These are phyloP conservation scores for Tricharina praecox DNA, from an alignment of 495 filamentous ascomycete genomes.

Conservation along the genomic window DNA sequence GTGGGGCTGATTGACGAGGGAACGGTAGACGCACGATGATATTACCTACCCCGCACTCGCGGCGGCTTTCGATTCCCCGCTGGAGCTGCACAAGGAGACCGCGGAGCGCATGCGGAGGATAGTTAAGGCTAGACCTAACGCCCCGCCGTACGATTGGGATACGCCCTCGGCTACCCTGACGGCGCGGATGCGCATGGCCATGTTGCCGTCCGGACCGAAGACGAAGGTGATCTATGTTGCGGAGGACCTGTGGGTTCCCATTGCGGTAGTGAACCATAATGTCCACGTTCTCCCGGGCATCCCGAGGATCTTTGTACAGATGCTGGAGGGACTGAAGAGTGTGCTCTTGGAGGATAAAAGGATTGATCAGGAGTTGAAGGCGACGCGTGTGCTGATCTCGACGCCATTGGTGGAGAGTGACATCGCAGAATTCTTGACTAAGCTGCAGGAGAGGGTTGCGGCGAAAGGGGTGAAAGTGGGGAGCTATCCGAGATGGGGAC, in stretches of 20 bases:
- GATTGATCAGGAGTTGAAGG: constrained; percentile 5
- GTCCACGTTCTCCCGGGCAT: constrained; percentile 86
- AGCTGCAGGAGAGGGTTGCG: constrained; percentile 53
- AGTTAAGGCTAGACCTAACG: constrained; percentile 49
- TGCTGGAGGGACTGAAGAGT: constrained; percentile 62
- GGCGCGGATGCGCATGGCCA: constrained; percentile 78
- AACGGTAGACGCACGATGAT: constrained; percentile 71
- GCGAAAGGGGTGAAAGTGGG: constrained; percentile 77
- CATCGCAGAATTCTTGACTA: constrained; percentile 65
- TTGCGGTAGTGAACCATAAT: constrained; percentile 76
- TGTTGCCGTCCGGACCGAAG: constrained; percentile 57
- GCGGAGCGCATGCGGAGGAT: constrained; percentile 68
- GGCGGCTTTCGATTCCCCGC: constrained; percentile 61
- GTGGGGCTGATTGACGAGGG: too few relatives aligned
- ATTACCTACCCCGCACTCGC: constrained; percentile 93
- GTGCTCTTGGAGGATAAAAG: constrained; percentile 31
- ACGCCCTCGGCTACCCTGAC: constrained; percentile 56
- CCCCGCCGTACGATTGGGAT: constrained; percentile 72
- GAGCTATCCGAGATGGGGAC: constrained; percentile 86
- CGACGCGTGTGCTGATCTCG: constrained; percentile 46
- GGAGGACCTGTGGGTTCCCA: constrained; percentile 80
- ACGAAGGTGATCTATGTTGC: constrained; percentile 57
- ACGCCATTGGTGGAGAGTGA: constrained; percentile 75
- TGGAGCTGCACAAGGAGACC: constrained; percentile 58
- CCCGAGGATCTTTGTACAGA: constrained; percentile 59